Conservation (phyloP, 1,139 yeast genomes). For the Lodderomyces oxycetoniae region DNA sequence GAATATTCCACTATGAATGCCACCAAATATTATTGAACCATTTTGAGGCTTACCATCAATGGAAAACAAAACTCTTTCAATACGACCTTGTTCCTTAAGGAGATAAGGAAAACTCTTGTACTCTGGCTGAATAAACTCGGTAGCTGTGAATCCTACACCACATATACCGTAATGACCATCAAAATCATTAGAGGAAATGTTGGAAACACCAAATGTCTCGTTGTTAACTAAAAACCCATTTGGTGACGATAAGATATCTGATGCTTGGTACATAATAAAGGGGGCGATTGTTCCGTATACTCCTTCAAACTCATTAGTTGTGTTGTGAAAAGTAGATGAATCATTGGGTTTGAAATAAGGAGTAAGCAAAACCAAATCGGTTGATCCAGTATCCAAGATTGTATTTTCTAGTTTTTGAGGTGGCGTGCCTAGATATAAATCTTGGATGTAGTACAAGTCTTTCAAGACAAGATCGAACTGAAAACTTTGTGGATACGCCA, state of each 20-base stretch:
- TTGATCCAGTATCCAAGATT: conserved; percentile 22
- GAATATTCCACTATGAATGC: conserved; percentile 17
- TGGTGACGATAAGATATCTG: neutral
- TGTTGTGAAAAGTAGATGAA: conserved; percentile 14
- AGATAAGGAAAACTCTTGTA: conserved; percentile 16
- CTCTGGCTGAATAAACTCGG: conserved; percentile 13
- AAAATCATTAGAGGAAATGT: conserved; percentile 4
- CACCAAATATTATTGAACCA: conserved; percentile 20
- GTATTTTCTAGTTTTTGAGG: conserved; percentile 14
- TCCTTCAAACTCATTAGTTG: conserved; percentile 9
- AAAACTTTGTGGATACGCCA: conserved; percentile 1
- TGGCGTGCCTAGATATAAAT: conserved; percentile 17
- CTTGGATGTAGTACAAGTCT: conserved; percentile 14
- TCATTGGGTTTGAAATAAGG: conserved; percentile 9
- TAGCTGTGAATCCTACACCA: conserved; percentile 19
- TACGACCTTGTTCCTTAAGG: conserved; percentile 15
- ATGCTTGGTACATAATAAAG: conserved; percentile 8
- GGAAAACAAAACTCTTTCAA: conserved; percentile 14
- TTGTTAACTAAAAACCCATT: conserved; percentile 4
- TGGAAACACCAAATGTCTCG: conserved; percentile 8
- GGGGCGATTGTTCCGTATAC: conserved; percentile 17
- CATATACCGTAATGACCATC: conserved; percentile 15
- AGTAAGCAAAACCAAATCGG: conserved; percentile 18
- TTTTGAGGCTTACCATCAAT: conserved; percentile 14
- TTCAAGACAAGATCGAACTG: conserved; percentile 3